Conservation (phyloP, 208 protist genomes). For the Lotmaria passim region DNA sequence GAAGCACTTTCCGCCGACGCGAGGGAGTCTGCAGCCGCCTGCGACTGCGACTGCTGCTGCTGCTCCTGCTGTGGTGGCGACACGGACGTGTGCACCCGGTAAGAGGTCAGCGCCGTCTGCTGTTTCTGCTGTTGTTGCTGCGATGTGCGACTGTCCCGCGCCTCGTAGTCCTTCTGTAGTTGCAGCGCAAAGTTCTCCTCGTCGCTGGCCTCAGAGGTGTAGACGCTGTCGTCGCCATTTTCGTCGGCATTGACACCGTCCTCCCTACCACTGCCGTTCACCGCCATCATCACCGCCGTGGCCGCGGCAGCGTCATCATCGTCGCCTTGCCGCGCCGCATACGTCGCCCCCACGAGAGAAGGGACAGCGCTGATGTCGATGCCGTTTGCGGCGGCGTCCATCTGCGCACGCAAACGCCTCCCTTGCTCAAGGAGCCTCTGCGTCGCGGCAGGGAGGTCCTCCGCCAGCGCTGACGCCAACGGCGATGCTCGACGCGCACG, state of each 20-base stretch:
- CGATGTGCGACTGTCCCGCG: conserved; percentile 16
- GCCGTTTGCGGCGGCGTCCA: conserved; percentile 40
- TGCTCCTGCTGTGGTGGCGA: not conserved
- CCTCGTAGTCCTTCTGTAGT: conserved; percentile 37
- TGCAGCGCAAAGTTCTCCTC: conserved; percentile 53
- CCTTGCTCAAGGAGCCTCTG: conserved; percentile 51
- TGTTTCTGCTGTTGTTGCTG: conserved; percentile 8
- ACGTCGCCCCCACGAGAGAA: not conserved
- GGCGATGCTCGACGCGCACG: not conserved
- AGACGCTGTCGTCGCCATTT: conserved; percentile 35
- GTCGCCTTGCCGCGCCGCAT: not conserved
- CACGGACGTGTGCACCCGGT: not conserved
- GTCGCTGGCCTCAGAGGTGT: conserved; percentile 59
- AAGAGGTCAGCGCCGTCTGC: not conserved
- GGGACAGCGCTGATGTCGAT: not conserved
- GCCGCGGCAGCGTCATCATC: not conserved
- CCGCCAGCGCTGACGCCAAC: not conserved
- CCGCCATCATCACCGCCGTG: not conserved
- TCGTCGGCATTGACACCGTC: conserved; percentile 1
- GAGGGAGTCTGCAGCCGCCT: not conserved
- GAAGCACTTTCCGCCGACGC: not conserved
- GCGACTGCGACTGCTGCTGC: not conserved
- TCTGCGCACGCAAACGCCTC: conserved; percentile 45
- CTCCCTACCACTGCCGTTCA: conserved; percentile 1
- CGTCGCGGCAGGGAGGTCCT: conserved; percentile 23